Conservation (phyloP, 129 eudicot species). For the Rutidosis leptorrhynchoides region DNA sequence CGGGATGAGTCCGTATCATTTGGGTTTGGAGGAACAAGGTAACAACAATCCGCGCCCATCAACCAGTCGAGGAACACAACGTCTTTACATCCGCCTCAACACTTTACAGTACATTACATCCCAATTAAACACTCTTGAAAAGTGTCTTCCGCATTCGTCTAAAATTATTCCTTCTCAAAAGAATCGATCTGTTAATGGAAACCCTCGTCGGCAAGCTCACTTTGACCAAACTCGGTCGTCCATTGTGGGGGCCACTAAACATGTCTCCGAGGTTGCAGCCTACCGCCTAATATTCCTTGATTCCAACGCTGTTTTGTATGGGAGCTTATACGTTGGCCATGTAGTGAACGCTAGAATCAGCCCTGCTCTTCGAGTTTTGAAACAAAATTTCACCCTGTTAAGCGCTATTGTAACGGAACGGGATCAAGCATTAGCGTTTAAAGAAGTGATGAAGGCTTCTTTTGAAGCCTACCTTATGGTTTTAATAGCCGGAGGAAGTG, state of each 20-base stretch:
- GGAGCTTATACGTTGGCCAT: conserved; percentile 49
- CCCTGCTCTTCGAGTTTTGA: conserved; percentile 55
- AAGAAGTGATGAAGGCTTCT: conserved; percentile 82
- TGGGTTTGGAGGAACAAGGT: conserved; percentile 38
- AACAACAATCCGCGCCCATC: conserved; percentile 68
- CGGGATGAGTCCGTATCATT: conserved; percentile 32
- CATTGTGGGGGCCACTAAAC: conserved; percentile 51
- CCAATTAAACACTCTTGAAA: conserved; percentile 67
- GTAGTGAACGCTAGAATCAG: conserved; percentile 58
- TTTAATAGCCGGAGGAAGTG: conserved; percentile 76
- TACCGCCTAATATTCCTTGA: conserved; percentile 84
- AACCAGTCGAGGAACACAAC: conserved; percentile 95
- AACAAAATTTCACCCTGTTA: conserved; percentile 79
- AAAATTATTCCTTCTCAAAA: conserved; percentile 35
- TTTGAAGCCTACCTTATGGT: conserved; percentile 84
- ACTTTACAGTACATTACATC: conserved; percentile 72
- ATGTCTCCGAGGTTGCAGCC: conserved; percentile 83
- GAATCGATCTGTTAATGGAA: conserved; percentile 17
- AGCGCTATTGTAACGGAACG: conserved; percentile 65
- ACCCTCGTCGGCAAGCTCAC: conserved; percentile 32
- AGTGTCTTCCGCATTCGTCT: conserved; percentile 45
- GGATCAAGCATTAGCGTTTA: conserved; percentile 64
- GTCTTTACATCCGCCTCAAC: conserved; percentile 92
- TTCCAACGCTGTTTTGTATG: conserved; percentile 64
- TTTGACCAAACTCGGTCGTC: conserved; percentile 55